phyloP scores from a whole-genome alignment of 495 filamentous ascomycete genomes.

The Hypoxylon subgilvum region DNA sequence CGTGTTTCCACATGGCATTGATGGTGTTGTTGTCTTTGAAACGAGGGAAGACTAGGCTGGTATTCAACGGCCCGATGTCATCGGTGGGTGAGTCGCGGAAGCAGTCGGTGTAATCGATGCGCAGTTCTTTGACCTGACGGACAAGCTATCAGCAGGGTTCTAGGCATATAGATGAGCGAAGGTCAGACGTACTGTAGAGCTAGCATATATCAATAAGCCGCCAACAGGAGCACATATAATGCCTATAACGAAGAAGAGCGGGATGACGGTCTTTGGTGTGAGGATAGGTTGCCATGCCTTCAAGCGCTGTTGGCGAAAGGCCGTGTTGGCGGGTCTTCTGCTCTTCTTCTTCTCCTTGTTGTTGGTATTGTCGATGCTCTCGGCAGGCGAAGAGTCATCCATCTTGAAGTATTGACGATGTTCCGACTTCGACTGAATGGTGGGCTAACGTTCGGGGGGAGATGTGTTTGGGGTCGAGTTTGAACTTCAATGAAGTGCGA shows the following conservation, averaged over 20 bases:
- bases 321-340: constrained; percentile 87
- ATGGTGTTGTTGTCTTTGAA: constrained; percentile 64
- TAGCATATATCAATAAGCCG: constrained; percentile 82
- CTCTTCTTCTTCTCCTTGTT: constrained; percentile 78
- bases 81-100: constrained; percentile 52
- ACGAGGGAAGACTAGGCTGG: constrained; percentile 62
- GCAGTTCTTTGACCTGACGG: constrained; percentile 82
- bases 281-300: constrained; percentile 98
- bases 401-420: constrained; percentile 21
- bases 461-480: no score
- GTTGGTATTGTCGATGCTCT: constrained; percentile 34
- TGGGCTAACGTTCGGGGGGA: no score
- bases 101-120: constrained; percentile 89
- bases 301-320: constrained; percentile 87
- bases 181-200: constrained; percentile 62
- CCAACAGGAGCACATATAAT: constrained; percentile 89
- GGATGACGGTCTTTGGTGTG: constrained; percentile 89
- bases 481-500: no score
- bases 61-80: constrained; percentile 54
- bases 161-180: not conserved
- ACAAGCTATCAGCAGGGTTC: constrained; percentile 18
- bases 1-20: constrained; percentile 44
- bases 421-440: not conserved
- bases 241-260: constrained; percentile 85
- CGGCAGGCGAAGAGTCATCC: constrained; percentile 37